Evolutionary conservation across 306 rosid species (phyloP), one percentile per base, ranked within the genome.

Genomic region (Dalbergia cochinchinensis): DNA sequence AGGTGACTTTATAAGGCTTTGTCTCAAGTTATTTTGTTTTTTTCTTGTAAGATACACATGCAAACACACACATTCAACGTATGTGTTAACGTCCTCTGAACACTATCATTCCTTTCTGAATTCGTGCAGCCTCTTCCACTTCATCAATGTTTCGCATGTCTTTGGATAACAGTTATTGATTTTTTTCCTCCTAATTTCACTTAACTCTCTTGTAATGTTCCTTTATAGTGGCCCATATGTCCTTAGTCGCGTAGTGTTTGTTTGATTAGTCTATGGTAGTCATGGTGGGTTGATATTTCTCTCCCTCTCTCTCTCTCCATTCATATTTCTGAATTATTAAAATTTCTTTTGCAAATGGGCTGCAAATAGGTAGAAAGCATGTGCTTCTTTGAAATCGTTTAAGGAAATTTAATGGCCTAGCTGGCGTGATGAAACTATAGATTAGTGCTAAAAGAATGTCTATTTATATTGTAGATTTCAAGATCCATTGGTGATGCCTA

Each of bases 401-500:
- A 13, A 63, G 37, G 45, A 20, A 59, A 63, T 26, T 9, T 9
- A 26, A 55, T 15, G 37, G 39, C 47, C 22, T 35, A 35, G 41
- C 42, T 35, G 42, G 15, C 41, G 3, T 50, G 77, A 51, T 61
- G 69, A 71, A 70, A 61, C 54, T 73, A 5, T 34, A 78, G 31
- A 66, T 15, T 73, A 59, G 35, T 54, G 39, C 54, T 75, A 11
- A 79, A 19, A 1, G 11, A 39, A 6, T 74, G 42, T 54, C 64
- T 80, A 76, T 69, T 80, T 74, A 35, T 73, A 50, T 77, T 87
- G 78, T 80, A 95, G 99, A 82, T 96, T 86, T 96, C 98, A 59
- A 92, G 99, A 86, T 93, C 99, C 76, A 83, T 96, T 51, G 99
- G 99, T 10, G 99, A 96, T 85, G 99, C 99, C 14, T 96, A 96